Evolutionary conservation across 2,329 filamentous ascomycete genomes (phyloP).

Genomic region (Phialophora macrospora): DNA sequence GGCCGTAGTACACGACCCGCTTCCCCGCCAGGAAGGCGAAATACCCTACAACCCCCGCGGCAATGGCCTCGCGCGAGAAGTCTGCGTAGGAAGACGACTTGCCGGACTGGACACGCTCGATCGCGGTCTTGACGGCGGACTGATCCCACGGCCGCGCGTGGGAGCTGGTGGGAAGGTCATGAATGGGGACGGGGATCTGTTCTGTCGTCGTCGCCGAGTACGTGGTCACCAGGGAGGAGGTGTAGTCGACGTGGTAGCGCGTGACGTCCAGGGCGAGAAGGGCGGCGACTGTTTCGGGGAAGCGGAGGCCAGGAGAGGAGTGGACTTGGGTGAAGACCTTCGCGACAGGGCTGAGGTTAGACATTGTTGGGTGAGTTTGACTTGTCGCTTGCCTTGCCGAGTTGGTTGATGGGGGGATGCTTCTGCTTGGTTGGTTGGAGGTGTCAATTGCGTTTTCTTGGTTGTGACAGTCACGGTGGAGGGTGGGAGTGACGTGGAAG

Average conservation of each 20-base stretch:
- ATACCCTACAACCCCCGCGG: slow-evolving; percentile 24
- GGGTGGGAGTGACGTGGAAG: too few species aligned
- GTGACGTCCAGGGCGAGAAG: slow-evolving; percentile 19
- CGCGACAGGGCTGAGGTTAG: slow-evolving; percentile 8
- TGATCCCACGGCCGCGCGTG: not conserved
- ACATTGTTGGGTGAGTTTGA: not conserved
- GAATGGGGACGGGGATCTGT: slow-evolving; percentile 11
- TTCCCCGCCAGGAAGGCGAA: slow-evolving; percentile 21
- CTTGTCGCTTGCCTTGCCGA: not conserved
- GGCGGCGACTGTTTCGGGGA: slow-evolving; percentile 18
- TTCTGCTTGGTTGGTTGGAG: not conserved
- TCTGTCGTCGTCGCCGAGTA: slow-evolving; percentile 6
- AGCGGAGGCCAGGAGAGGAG: slow-evolving; percentile 3
- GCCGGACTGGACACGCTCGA: slow-evolving; percentile 6
- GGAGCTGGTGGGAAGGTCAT: not conserved
- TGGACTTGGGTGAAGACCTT: slow-evolving; percentile 23
- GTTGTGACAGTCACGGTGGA: too few species aligned
- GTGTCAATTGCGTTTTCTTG: too few species aligned
- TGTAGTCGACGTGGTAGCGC: slow-evolving; percentile 27
- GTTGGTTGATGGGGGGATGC: not conserved
- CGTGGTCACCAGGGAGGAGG: slow-evolving; percentile 6
- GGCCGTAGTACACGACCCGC: slow-evolving; percentile 23
- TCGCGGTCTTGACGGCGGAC: not conserved
- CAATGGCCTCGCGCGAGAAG: slow-evolving; percentile 18
- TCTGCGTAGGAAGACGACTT: slow-evolving; percentile 16